A percentile compares a stretch with the other conserved stretches of the same genome.
These are phyloP conservation scores for Boletus reticulatus DNA, from an alignment of 768 basidiomycete species.

Conservation along the genomic window DNA sequence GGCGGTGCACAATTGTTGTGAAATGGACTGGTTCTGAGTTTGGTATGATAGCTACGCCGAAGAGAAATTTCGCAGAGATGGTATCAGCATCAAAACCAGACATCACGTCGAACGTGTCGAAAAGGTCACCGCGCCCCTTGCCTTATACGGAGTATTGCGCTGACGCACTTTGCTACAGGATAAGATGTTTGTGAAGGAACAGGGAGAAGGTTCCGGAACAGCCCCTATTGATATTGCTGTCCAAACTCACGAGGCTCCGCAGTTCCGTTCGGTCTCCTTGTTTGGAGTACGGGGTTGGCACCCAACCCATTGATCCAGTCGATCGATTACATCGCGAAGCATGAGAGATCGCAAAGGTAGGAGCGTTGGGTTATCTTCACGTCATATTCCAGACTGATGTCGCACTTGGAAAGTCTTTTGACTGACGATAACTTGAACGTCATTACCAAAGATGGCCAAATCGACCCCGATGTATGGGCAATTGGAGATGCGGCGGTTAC, in stretches of 20 bases:
- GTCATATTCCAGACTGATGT: slow-evolving; percentile 23
- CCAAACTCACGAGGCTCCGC: slow-evolving; percentile 5
- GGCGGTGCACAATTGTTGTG: slow-evolving; percentile 13
- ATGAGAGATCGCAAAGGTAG: slow-evolving; percentile 56
- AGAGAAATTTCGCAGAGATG: slow-evolving; percentile 69
- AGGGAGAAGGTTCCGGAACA: slow-evolving; percentile 55
- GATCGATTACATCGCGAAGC: slow-evolving; percentile 58
- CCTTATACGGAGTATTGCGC: slow-evolving; percentile 8
- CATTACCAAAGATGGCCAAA: slow-evolving; percentile 48
- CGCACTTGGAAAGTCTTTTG: slow-evolving; percentile 32
- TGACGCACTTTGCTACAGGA: slow-evolving; percentile 39
- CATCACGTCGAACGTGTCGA: slow-evolving; percentile 74
- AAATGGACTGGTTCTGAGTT: slow-evolving; percentile 1
- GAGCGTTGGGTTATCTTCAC: slow-evolving; percentile 23
- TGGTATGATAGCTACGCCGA: slow-evolving; percentile 53
- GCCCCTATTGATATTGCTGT: slow-evolving; percentile 4
- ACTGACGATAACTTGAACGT: slow-evolving; percentile 64
- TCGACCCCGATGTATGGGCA: slow-evolving; percentile 70
- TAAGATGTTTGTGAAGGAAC: slow-evolving; percentile 66
- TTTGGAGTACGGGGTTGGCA: slow-evolving; percentile 86
- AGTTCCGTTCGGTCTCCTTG: slow-evolving; percentile 81
- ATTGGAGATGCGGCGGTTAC: slow-evolving; percentile 78
- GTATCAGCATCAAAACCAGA: slow-evolving; percentile 67
- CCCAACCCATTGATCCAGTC: slow-evolving; percentile 75
- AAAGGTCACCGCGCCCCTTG: slow-evolving; percentile 36